Base-by-base conservation (phyloP, 192 early-diverging fungal species). In the Rhizoclosmatium globosum region DNA sequence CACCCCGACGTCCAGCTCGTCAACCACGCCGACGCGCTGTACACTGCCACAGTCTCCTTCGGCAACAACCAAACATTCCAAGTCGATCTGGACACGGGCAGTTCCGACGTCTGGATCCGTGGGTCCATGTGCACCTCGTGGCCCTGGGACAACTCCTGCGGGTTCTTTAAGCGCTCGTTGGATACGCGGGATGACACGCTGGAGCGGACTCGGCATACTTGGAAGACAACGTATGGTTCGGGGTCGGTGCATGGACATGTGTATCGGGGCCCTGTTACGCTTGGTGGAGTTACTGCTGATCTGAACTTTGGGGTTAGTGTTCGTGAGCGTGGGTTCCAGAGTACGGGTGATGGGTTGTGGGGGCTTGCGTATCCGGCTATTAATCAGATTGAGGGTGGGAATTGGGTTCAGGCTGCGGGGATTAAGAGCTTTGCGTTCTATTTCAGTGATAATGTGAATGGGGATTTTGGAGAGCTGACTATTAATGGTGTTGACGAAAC, bases 401-500 rank as follows among this genome's bases (percentile, higher is more conserved):
- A 64, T 53, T 62, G 50, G 0, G 80, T 53, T 19, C 47, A 53
- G 17, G 80, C 79, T 53, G 62, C 78, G 17, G 66, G 74, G 39
- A 59, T 83, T 38, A 72, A 83, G 39, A 78, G 80, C 46, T 78
- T 89, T 59, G 82, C 80, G 42, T 87, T 89, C 57, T 89, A 87
- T 60, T 82, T 89, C 47, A 68, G 75, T 66, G 79, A 87, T 68
- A 65, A 67, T 31, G 68, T 50, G 23, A 76, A 84, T 59, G 77
- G 71, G n/a, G 76, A 86, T 57, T 68, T 73, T 47, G 90, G 89
- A 0, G 84, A 87, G 71, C 77, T 92, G 19, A 85, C 83, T 42
- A 81, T 92, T 76, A 87, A 86, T 45, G 89, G 89, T 41, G 73
- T 86, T 23, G 90, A 90, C 67, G 4, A 41, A 2, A 59, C 72